Evolutionary conservation across 2,329 filamentous ascomycete species (phyloP).

Genomic region (Monosporascus sp.): DNA sequence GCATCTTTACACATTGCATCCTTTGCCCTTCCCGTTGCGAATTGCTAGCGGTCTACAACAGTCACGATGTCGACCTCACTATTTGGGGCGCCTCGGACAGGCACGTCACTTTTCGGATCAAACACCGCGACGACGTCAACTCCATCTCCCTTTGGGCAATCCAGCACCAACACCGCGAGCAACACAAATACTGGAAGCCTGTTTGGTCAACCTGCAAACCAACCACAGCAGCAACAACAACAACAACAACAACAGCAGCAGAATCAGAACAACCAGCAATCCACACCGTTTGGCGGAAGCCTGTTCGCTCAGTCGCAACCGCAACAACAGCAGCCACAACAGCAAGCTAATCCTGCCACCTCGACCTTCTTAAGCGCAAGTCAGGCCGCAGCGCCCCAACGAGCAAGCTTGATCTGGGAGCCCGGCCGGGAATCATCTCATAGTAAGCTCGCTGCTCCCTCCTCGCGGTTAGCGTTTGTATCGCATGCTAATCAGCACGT

Average conservation of each 20-base stretch:
- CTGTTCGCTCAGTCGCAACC: constrained; percentile 29
- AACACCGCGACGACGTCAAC: constrained; percentile 20
- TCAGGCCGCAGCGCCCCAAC: constrained; percentile 25
- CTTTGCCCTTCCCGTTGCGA: not conserved
- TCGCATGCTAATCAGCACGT: constrained; percentile 4
- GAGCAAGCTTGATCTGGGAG: constrained; percentile 24
- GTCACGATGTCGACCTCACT: constrained; percentile 23
- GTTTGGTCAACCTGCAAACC: constrained; percentile 37
- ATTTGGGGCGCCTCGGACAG: constrained; percentile 13
- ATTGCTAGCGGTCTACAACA: not conserved
- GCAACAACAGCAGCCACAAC: constrained; percentile 32
- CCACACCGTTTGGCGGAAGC: constrained; percentile 17
- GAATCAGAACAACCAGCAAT: constrained; percentile 18
- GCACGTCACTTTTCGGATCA: constrained; percentile 14
- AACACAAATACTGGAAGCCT: constrained; percentile 26
- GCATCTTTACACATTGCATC: not conserved
- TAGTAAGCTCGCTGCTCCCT: constrained; percentile 4
- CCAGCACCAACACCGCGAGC: constrained; percentile 17
- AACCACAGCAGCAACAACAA: constrained; percentile 34
- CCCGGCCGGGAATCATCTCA: constrained; percentile 24
- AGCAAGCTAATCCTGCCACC: constrained; percentile 34
- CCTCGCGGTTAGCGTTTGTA: not conserved
- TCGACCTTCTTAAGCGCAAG: constrained; percentile 39
- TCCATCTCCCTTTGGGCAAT: constrained; percentile 29
- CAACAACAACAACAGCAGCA: constrained; percentile 20